phyloP scores from a whole-genome alignment of 768 basidiomycete genomes.

The Psilocybe subaeruginosa region DNA sequence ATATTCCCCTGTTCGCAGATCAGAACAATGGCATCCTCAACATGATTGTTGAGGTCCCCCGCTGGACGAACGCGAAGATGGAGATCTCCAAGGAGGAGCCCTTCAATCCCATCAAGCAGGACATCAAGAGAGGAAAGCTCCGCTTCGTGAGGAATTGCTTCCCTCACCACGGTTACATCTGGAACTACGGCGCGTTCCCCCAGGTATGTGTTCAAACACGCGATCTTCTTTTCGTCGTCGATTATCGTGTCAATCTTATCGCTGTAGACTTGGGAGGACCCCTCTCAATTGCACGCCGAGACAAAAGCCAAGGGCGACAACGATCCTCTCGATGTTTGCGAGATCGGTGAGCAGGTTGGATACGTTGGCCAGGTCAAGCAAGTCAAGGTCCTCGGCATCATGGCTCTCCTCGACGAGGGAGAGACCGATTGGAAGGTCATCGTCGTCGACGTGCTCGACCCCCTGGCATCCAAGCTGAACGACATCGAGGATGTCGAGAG shows the following conservation, averaged over 20 bases:
- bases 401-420: slow-evolving; percentile 98
- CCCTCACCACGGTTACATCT: slow-evolving; percentile 99
- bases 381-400: slow-evolving; percentile 99
- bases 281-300: slow-evolving; percentile 82
- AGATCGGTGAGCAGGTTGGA: slow-evolving; percentile 98
- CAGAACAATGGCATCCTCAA: slow-evolving; percentile 94
- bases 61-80: slow-evolving; percentile 99
- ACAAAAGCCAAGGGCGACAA: slow-evolving; percentile 99
- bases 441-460: slow-evolving; percentile 95
- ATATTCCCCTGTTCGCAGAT: slow-evolving; percentile 98
- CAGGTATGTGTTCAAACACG: slow-evolving; percentile 57
- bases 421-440: slow-evolving; percentile 99
- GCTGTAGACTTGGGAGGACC: slow-evolving; percentile 96
- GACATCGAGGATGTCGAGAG: slow-evolving; percentile 99
- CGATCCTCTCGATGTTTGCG: slow-evolving; percentile 99
- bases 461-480: slow-evolving; percentile 94
- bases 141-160: slow-evolving; percentile 99
- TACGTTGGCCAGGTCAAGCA: slow-evolving; percentile 98
- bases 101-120: slow-evolving; percentile 99
- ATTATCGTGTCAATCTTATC: slow-evolving; percentile 14
- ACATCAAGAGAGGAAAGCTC: slow-evolving; percentile 94
- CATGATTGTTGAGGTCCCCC: slow-evolving; percentile 98
- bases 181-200: slow-evolving; percentile 99
- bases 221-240: neutral
- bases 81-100: slow-evolving; percentile 97